A percentile compares a stretch with the other conserved stretches of the same genome.
Conservation (phyloP, 768 basidiomycete species). For the Atractiella rhizophila region DNA sequence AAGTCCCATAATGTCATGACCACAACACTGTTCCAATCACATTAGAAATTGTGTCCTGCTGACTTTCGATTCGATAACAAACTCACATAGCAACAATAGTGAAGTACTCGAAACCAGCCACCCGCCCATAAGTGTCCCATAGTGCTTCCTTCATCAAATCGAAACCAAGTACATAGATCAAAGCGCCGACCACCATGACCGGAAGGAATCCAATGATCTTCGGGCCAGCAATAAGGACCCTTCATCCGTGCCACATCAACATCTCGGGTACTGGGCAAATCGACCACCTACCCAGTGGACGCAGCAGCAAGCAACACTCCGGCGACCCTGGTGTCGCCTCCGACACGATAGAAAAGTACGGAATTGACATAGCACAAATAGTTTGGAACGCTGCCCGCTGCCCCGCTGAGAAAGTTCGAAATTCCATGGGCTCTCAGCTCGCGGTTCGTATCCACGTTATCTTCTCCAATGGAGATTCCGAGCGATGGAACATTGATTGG, state of each 20-base stretch:
- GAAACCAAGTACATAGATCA: constrained; percentile 82
- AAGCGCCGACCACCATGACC: constrained; percentile 18
- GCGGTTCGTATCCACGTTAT: constrained; percentile 62
- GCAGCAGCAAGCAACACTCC: constrained; percentile 61
- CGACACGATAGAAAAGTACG: constrained; percentile 62
- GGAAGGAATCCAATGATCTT: constrained; percentile 62
- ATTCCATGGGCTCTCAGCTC: constrained; percentile 82
- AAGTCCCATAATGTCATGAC: constrained; percentile 44
- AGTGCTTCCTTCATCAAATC: constrained; percentile 85
- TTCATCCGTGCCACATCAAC: too few relatives aligned
- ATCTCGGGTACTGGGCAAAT: too few relatives aligned
- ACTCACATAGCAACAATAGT: constrained; percentile 26
- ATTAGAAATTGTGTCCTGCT: constrained; percentile 1
- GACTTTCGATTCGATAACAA: constrained; percentile 50
- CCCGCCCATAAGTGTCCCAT: constrained; percentile 81
- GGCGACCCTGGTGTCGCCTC: constrained; percentile 57
- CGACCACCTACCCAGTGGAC: too few relatives aligned
- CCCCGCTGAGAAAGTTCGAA: constrained; percentile 60
- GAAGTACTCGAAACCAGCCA: constrained; percentile 37
- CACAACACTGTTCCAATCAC: too few relatives aligned
- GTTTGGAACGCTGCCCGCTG: constrained; percentile 51
- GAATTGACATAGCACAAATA: constrained; percentile 23
- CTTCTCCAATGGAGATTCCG: constrained; percentile 63
- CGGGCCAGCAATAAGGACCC: constrained; percentile 57
- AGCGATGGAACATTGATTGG: constrained; percentile 75